Evolutionary conservation across 805 yeast species (phyloP), one percentile per base, ranked within the genome.

Genomic region (Priceomyces haplophilus): DNA sequence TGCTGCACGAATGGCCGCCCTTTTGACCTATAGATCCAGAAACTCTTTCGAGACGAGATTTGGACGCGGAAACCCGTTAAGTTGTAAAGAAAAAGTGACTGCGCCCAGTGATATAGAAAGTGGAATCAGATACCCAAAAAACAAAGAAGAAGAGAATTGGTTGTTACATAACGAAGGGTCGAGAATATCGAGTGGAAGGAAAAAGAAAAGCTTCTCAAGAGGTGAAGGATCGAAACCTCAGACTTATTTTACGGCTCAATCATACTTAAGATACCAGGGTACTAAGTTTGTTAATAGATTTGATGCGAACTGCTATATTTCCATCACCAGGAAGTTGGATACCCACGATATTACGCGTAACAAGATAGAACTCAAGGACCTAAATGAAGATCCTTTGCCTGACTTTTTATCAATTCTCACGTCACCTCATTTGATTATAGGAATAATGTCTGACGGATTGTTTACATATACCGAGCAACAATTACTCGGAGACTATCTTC

Each of bases 1-100:
- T 19, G 99, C 99, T 5, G 99, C 99, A 0, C 79, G 99, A 64
- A 93, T 93, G 99, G 79, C 96, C 8, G 99, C 99, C 0, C 71
- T 93, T 51, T 71, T 93, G 42, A 93, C 98, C 0, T 93, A 93
- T 59, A 76, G 99, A 52, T 86, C 96, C 4, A 75, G 98, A 55
- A 88, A 90, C 62, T 84, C 95, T 20, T 93, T 91, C 62, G 98
- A 93, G 59, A 69, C 83, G 39, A 78, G 95, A 55, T 93, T 93
- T 61, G 95, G 98, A n/a, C 78, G 99, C 58, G 83, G 81, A 41
- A 42, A 64, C 23, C 73, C 73, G 0, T 46, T 50, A 34, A 33
- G 30, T 12, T 11, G 33, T 3, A 35, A 31, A 32, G 29, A 23
- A 12, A 49, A 44, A n/a, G 37, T 43, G 17, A 53, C 48, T n/a